Evolutionary conservation across 2,329 filamentous ascomycete genomes (phyloP).

Genomic region (Pseudogymnoascus verrucosus): DNA sequence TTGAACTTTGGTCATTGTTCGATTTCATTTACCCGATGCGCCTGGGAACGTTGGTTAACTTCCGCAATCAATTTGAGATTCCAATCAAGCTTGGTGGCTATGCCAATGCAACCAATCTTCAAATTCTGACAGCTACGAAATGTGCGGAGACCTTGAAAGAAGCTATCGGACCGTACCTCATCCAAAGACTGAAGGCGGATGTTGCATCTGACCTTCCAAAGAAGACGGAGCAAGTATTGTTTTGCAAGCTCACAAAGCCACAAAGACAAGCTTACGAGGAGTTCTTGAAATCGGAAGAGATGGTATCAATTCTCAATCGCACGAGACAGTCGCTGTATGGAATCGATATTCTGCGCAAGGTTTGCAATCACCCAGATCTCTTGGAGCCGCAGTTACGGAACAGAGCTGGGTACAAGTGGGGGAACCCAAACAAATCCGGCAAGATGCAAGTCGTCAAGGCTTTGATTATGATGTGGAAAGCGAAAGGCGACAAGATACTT

Average conservation of each 20-base stretch:
- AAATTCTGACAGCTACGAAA: constrained; percentile 89
- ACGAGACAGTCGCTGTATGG: constrained; percentile 77
- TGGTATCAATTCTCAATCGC: constrained; percentile 70
- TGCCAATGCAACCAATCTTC: constrained; percentile 86
- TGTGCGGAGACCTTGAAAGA: constrained; percentile 92
- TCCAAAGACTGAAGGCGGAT: constrained; percentile 88
- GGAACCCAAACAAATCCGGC: constrained; percentile 69
- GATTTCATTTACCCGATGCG: constrained; percentile 98
- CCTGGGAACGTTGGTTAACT: constrained; percentile 82
- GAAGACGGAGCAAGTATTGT: constrained; percentile 92
- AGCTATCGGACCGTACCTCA: constrained; percentile 83
- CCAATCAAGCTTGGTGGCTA: constrained; percentile 92
- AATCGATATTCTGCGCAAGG: constrained; percentile 86
- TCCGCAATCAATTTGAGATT: constrained; percentile 84
- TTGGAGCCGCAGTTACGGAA: constrained; percentile 50
- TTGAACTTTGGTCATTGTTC: constrained; percentile 93
- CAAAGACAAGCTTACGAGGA: constrained; percentile 74
- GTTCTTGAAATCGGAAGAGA: constrained; percentile 76
- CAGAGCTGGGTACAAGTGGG: constrained; percentile 67
- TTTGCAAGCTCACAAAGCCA: constrained; percentile 78
- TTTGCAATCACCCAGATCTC: constrained; percentile 95
- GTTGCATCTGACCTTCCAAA: constrained; percentile 89
- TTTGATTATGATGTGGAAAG: constrained; percentile 80
- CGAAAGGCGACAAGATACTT: constrained; percentile 77
- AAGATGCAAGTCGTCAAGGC: constrained; percentile 95